Percentiles rank a stretch among this genome's conserved stretches.
These are phyloP conservation scores for Flueggea neowawraea DNA, from an alignment of 441 rosid genomes.

Conservation along the genomic window DNA sequence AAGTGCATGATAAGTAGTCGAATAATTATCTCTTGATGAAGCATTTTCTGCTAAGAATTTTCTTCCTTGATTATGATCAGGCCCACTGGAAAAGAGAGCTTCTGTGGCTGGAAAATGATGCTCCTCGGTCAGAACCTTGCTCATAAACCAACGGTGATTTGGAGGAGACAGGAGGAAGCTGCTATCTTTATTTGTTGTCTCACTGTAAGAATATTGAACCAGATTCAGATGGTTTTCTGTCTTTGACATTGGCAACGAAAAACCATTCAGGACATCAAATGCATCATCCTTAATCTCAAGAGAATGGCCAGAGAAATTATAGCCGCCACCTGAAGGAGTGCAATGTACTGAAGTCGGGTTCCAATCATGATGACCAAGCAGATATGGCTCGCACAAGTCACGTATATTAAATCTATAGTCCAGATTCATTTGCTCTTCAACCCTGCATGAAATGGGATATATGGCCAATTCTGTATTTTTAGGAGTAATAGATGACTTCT, in stretches of 20 bases:
- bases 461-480: slow-evolving; percentile 26
- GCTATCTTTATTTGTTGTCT: slow-evolving; percentile 4
- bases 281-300: slow-evolving; percentile 22
- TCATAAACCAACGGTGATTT: slow-evolving; percentile 15
- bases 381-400: slow-evolving; percentile 25
- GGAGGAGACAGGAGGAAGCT: slow-evolving; percentile 14
- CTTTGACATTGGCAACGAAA: slow-evolving; percentile 13
- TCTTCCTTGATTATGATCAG: slow-evolving; percentile 19
- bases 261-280: slow-evolving; percentile 17
- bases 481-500: slow-evolving; percentile 24
- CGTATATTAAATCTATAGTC: slow-evolving; percentile 25
- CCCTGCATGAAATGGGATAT: slow-evolving; percentile 22
- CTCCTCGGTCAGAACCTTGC: slow-evolving; percentile 12
- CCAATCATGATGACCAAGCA: slow-evolving; percentile 20
- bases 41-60: slow-evolving; percentile 16
- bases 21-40: slow-evolving; percentile 11
- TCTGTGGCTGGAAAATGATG: slow-evolving; percentile 13
- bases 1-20: slow-evolving; percentile 9
- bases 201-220: slow-evolving; percentile 10
- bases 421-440: slow-evolving; percentile 18
- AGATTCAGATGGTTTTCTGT: slow-evolving; percentile 9
- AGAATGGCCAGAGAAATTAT: slow-evolving; percentile 20
- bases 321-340: slow-evolving; percentile 18
- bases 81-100: slow-evolving; percentile 13
- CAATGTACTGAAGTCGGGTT: slow-evolving; percentile 16